Evolutionary conservation across 2,329 filamentous ascomycete genomes (phyloP), one percentile per base, ranked within the genome.

Genomic region (Delphinella strobiligena): DNA sequence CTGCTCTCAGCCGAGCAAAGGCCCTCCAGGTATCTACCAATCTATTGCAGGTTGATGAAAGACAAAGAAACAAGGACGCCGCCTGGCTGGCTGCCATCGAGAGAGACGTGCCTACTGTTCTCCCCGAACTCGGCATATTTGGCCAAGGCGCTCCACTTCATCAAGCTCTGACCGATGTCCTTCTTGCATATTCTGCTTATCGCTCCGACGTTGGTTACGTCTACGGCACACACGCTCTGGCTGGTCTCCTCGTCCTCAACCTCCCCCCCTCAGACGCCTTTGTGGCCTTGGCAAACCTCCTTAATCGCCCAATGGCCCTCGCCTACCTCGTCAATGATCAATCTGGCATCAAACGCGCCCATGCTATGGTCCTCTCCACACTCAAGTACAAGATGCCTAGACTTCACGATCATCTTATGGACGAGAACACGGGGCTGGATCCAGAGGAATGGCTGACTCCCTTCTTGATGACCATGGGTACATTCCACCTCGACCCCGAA

Each of bases 161-260:
- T 53, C 66, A 75, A 42, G 68, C 72, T 29, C 64, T 91, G 19
- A 64, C 81, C 14, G 78, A 89, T 53, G 75, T 91, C 8, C 67
- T 89, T 44, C 78, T 78, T 51, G 85, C 84, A 5, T 89, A 89
- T 59, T 71, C 78, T 40, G 82, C 86, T 74, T 91, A 91, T 60
- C 73, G 84, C 45, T 80, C 78, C 48, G 84, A 91, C 54, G 81
- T 89, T 51, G 82, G 83, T 46, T 87, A 86, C 52, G 71, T 84
- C 42, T 69, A 72, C 45, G 82, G 82, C 39, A 82, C 80, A 48
- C 82, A 86, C 54, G 78, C 84, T 59, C 68, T 80, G 47, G 82
- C 83, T 2, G 84, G 78, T 0, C 64, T 87, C 12, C 68, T 87
- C 2, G 69, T 88, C 2, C 71, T 88, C 36, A 84, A 85, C 54